Evolutionary conservation across 108 stramenopile genomes (phyloP).

Genomic region (Skeletonema menzelii): DNA sequence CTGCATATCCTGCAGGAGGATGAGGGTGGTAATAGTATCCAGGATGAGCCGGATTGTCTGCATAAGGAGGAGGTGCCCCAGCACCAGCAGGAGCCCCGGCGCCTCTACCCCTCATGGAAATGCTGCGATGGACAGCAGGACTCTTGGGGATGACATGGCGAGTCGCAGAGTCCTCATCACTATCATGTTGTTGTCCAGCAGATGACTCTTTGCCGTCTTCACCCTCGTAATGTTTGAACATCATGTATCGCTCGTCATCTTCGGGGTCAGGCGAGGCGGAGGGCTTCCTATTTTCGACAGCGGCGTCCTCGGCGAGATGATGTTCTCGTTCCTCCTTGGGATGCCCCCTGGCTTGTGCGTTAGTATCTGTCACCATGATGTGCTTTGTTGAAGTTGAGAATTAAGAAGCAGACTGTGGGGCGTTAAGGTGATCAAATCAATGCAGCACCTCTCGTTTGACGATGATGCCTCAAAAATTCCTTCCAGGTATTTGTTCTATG

Average conservation of each 20-base stretch:
- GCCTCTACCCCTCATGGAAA: not conserved
- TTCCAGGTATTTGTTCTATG: not conserved
- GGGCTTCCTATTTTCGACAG: not conserved
- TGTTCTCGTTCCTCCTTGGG: not conserved
- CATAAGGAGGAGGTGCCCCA: not conserved
- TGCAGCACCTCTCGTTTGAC: not conserved
- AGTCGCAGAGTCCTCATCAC: not conserved
- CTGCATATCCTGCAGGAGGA: not conserved
- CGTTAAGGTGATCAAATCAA: not conserved
- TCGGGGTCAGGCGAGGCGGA: not conserved
- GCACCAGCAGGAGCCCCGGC: not conserved
- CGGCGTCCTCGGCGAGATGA: not conserved
- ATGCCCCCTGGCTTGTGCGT: not conserved
- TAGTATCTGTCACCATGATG: not conserved
- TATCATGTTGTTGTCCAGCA: not conserved
- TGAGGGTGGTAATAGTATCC: not conserved
- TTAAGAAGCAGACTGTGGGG: not conserved
- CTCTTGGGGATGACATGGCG: not conserved
- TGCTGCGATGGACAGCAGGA: not conserved
- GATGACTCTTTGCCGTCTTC: not conserved
- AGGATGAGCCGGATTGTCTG: not conserved
- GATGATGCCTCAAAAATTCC: not conserved
- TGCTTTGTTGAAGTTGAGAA: not conserved
- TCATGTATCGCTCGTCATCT: constrained; percentile 2
- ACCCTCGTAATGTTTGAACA: constrained; percentile 1